Percentiles rank a stretch among this genome's conserved stretches.
phyloP scores from a whole-genome alignment of 2,329 filamentous ascomycete species.

The Thermoascus crustaceus region DNA sequence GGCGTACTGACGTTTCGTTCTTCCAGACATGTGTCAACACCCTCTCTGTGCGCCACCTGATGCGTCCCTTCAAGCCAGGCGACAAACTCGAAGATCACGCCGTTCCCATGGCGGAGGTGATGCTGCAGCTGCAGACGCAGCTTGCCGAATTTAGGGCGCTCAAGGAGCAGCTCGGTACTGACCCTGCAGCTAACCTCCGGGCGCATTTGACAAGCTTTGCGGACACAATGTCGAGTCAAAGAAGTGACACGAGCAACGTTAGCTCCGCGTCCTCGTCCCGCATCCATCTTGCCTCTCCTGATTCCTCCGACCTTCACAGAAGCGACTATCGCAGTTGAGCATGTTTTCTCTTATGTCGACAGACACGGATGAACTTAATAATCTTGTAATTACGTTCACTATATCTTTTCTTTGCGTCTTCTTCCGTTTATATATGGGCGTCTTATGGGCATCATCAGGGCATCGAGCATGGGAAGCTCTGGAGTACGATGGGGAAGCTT shows the following conservation, averaged over 20 bases:
- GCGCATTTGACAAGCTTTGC: constrained; percentile 10
- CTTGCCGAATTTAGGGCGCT: constrained; percentile 34
- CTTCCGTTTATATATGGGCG: not conserved
- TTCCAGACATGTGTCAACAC: constrained; percentile 70
- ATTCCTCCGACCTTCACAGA: not conserved
- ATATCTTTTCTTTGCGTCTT: not conserved
- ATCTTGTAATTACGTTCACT: not conserved
- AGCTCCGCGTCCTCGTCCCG: not conserved
- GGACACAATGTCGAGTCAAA: not conserved
- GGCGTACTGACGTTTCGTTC: constrained; percentile 16
- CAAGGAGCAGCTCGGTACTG: constrained; percentile 30
- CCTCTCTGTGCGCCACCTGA: constrained; percentile 69
- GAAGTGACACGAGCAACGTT: not conserved
- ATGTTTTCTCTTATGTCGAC: not conserved
- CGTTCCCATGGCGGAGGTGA: constrained; percentile 65
- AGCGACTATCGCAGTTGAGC: not conserved
- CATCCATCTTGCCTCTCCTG: not conserved
- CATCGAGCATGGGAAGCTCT: not conserved
- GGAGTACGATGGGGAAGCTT: not conserved
- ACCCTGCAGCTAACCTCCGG: constrained; percentile 16
- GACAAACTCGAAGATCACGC: constrained; percentile 62
- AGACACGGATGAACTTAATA: not conserved
- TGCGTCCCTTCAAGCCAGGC: constrained; percentile 57
- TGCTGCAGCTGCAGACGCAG: constrained; percentile 33
- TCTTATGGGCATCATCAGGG: not conserved